A percentile compares a stretch with the other conserved stretches of the same genome.
Conservation (phyloP, 345 rosid species). For the Murraya koenigii region DNA sequence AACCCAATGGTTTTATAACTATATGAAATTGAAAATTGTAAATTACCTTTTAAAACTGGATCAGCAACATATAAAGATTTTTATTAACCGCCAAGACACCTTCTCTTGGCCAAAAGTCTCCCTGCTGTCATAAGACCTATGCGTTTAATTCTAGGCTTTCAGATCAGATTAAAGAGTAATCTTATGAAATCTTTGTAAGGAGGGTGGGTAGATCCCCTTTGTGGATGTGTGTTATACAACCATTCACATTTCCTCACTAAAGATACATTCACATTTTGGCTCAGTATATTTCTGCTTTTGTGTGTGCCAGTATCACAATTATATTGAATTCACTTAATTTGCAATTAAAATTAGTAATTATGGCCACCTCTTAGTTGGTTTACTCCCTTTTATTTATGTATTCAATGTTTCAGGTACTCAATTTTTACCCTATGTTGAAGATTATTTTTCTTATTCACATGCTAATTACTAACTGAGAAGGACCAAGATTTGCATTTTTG, state of each 20-base stretch:
- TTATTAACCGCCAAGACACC: background rate
- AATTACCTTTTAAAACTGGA: background rate
- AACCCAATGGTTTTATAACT: background rate
- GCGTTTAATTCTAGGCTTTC: background rate
- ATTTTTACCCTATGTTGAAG: background rate
- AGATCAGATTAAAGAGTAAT: background rate
- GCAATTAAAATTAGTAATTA: background rate
- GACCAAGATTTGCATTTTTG: background rate
- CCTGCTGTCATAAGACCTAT: background rate
- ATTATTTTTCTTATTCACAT: background rate
- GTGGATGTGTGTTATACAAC: background rate
- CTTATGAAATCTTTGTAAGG: background rate
- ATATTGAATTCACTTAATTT: background rate
- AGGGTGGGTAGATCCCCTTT: background rate
- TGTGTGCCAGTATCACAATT: background rate
- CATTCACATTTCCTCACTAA: background rate
- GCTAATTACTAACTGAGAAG: background rate
- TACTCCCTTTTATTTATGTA: background rate
- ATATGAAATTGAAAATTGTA: background rate
- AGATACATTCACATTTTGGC: background rate
- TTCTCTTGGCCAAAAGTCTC: background rate
- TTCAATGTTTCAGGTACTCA: background rate
- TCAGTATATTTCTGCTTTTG: background rate
- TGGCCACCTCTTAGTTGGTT: background rate
- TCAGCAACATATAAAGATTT: background rate